Base-by-base conservation (phyloP, 208 protist genomes). In the Crithidia fasciculata region DNA sequence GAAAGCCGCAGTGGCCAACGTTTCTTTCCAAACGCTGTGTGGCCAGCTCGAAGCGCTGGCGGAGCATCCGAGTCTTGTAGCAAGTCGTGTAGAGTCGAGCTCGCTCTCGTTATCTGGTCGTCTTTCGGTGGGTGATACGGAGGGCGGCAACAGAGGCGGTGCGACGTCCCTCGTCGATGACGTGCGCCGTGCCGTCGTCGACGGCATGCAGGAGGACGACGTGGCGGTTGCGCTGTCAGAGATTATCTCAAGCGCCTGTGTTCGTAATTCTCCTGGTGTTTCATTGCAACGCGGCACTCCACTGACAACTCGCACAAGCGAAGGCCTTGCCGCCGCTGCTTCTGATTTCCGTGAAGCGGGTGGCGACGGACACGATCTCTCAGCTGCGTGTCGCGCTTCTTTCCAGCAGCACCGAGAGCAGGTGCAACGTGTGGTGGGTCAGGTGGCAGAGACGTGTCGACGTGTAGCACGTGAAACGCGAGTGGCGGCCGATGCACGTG, bases 21-120 rank as follows among this genome's bases (percentile, higher is more conserved):
- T 62, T 7, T 72, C 74, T 4, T 62, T 83, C n/a, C 61, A 59
- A 13, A 49, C 52, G 2, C 37, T 80, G 18, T 70, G 74, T 40
- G 39, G 58, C 13, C 64, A 78, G 59, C 66, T 78, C 8, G 5
- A 16, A 39, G 15, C 8, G 0, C 19, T 50, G 43, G 36, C 41
- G 49, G n/a, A 59, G 57, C 57, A 54, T 28, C 55, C 0, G 13
- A n/a, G 43, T 16, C 3, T 13, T 13, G 2, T n/a, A 39, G 12
- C 13, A 6, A 6, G 2, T 59, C 65, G 4, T 40, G 12, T 37
- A 41, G 61, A 2, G 65, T 59, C 19, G 28, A 67, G 62, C n/a
- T 47, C 63, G 4, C 40, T 71, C 13, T 68, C 43, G 10, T n/a
- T n/a, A 2, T 39, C 49, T n/a, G 63, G 52, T 19, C 6, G 2